These are phyloP conservation scores for Fusarium coicis DNA, from an alignment of 2,329 filamentous ascomycete genomes.

Conservation along the genomic window DNA sequence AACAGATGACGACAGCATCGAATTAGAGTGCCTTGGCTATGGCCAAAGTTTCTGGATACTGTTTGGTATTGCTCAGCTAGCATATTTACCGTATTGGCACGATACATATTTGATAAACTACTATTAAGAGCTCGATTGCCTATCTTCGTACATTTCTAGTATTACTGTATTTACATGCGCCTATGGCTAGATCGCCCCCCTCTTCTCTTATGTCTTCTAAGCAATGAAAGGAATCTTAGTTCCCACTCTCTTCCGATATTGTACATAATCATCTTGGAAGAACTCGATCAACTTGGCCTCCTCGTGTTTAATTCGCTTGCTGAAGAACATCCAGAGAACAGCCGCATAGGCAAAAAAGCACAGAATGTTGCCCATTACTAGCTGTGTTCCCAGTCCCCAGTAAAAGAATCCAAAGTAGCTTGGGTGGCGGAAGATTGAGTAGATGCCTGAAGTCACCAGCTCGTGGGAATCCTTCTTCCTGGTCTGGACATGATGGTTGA, in stretches of 20 bases:
- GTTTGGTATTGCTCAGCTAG: background rate
- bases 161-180: background rate
- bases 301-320: conserved; percentile 77
- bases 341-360: conserved; percentile 79
- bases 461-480: conserved; percentile 74
- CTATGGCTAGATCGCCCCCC: background rate
- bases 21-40: conserved; percentile 2
- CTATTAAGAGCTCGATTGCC: conserved; percentile 2
- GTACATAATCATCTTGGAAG: conserved; percentile 83
- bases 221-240: conserved; percentile 80
- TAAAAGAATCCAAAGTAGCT: conserved; percentile 99
- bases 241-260: conserved; percentile 76
- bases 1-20: conserved; percentile 43
- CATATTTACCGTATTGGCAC: conserved; percentile 2
- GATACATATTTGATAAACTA: conserved; percentile 4
- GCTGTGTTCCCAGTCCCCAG: conserved; percentile 95
- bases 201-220: background rate
- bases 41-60: background rate
- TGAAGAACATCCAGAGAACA: conserved; percentile 90
- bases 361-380: conserved; percentile 85
- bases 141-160: background rate
- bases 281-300: conserved; percentile 82
- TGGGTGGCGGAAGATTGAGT: conserved; percentile 81
- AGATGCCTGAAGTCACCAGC: conserved; percentile 87
- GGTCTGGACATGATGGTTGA: conserved; percentile 88